Evolutionary conservation across 139 green algal species (phyloP).

Genomic region (Asterochloris sp.): DNA sequence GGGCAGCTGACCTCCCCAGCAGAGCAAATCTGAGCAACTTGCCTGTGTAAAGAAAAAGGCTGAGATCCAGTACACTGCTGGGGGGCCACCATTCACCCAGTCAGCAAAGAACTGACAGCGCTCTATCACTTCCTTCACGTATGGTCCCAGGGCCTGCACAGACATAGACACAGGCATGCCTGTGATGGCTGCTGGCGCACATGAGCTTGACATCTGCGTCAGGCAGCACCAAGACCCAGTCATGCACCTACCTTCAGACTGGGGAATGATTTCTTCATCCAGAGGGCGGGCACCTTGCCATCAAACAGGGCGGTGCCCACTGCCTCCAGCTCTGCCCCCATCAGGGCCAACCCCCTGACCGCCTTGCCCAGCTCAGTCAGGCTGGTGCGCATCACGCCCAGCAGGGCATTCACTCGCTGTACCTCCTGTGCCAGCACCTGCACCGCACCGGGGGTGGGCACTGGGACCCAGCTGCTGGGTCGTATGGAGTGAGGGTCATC

Average conservation of each 20-base stretch:
- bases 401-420: constrained; percentile 67
- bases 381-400: constrained; percentile 51
- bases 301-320: constrained; percentile 47
- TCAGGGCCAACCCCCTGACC: constrained; percentile 74
- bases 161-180: neutral
- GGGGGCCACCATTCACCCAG: constrained; percentile 66
- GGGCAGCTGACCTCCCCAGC: neutral
- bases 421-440: constrained; percentile 61
- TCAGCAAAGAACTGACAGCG: constrained; percentile 59
- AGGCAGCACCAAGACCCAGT: neutral
- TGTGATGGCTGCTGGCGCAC: neutral
- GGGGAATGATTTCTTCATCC: constrained; percentile 70
- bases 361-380: constrained; percentile 70
- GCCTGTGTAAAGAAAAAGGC: constrained; percentile 86
- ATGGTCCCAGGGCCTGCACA: constrained; percentile 56
- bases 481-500: too few relatives aligned
- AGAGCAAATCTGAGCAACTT: neutral
- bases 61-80: constrained; percentile 71
- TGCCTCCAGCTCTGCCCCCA: constrained; percentile 71
- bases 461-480: neutral
- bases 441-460: neutral
- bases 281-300: constrained; percentile 63
- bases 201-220: neutral
- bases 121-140: constrained; percentile 73
- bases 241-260: constrained; percentile 44